phyloP scores from a whole-genome alignment of 192 early-diverging fungal species.

The Linnemannia exigua region DNA sequence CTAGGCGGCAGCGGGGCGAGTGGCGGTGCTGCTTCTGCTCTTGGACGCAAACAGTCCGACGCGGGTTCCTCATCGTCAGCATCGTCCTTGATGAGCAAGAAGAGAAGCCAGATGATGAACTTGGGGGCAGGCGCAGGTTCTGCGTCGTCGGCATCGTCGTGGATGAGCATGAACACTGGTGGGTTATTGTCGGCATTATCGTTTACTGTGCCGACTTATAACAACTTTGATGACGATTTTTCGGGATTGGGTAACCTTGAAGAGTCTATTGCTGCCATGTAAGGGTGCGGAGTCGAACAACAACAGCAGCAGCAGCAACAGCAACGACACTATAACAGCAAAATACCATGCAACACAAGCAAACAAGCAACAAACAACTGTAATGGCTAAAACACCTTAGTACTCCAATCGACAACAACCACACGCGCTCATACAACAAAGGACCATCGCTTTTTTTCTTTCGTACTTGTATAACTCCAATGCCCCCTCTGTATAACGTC shows the following conservation, averaged over 20 bases:
- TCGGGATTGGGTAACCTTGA: not conserved
- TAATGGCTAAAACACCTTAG: not conserved
- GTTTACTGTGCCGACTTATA: slow-evolving; percentile 52
- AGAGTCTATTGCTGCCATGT: slow-evolving; percentile 32
- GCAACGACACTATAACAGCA: not conserved
- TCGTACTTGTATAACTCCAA: not conserved
- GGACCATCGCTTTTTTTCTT: slow-evolving; percentile 7
- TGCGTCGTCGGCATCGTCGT: slow-evolving; percentile 20
- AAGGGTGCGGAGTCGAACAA: not conserved
- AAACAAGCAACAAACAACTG: slow-evolving; percentile 5
- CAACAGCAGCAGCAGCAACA: not conserved
- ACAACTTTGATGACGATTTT: slow-evolving; percentile 26
- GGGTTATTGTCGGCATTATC: slow-evolving; percentile 39
- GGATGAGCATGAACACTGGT: slow-evolving; percentile 54
- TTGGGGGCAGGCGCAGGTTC: not conserved
- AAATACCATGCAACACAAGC: no score
- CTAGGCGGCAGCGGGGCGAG: slow-evolving; percentile 13
- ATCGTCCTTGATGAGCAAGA: not conserved
- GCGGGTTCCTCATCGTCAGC: not conserved
- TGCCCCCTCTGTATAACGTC: slow-evolving; percentile 3
- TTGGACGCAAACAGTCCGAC: not conserved
- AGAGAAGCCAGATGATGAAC: slow-evolving; percentile 16
- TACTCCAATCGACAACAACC: not conserved
- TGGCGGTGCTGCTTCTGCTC: not conserved
- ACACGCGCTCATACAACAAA: not conserved